A percentile compares a stretch with the other conserved stretches of the same genome.
Evolutionary conservation across 2,329 filamentous ascomycete genomes (phyloP).

Genomic region (Trichoderma brevicompactum): DNA sequence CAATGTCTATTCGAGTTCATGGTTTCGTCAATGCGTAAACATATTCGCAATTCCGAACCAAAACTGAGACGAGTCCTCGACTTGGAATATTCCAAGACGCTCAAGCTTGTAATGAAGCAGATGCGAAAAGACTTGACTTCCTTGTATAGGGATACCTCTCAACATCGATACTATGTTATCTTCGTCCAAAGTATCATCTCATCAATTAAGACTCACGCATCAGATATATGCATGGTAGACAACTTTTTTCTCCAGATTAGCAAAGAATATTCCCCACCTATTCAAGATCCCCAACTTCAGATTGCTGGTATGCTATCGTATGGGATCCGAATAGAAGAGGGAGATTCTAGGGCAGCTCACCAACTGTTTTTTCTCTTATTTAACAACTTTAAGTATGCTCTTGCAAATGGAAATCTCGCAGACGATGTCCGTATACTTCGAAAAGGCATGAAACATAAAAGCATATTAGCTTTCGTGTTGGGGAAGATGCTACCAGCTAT

Average conservation of each 20-base stretch:
- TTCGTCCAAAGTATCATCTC: constrained; percentile 59
- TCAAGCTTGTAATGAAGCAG: constrained; percentile 57
- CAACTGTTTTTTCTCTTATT: constrained; percentile 62
- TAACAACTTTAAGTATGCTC: constrained; percentile 60
- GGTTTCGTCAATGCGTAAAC: constrained; percentile 56
- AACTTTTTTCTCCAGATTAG: constrained; percentile 61
- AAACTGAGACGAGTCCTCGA: constrained; percentile 44
- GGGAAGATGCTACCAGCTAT: constrained; percentile 60
- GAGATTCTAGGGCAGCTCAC: constrained; percentile 51
- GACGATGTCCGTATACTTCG: constrained; percentile 53
- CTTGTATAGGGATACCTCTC: constrained; percentile 42
- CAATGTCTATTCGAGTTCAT: constrained; percentile 54
- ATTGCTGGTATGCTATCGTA: constrained; percentile 60
- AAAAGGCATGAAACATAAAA: constrained; percentile 52
- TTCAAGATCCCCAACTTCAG: constrained; percentile 60
- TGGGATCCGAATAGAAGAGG: constrained; percentile 58
- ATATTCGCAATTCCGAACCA: constrained; percentile 47
- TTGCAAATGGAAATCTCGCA: constrained; percentile 54
- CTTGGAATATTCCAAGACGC: constrained; percentile 48
- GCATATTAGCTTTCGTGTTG: constrained; percentile 54
- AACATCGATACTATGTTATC: constrained; percentile 53
- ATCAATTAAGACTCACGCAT: constrained; percentile 58
- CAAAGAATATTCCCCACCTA: constrained; percentile 59
- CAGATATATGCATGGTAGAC: constrained; percentile 59
- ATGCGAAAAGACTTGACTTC: constrained; percentile 56